Conservation (phyloP, 164 flowering plant genomes). For the Akebia trifoliata region DNA sequence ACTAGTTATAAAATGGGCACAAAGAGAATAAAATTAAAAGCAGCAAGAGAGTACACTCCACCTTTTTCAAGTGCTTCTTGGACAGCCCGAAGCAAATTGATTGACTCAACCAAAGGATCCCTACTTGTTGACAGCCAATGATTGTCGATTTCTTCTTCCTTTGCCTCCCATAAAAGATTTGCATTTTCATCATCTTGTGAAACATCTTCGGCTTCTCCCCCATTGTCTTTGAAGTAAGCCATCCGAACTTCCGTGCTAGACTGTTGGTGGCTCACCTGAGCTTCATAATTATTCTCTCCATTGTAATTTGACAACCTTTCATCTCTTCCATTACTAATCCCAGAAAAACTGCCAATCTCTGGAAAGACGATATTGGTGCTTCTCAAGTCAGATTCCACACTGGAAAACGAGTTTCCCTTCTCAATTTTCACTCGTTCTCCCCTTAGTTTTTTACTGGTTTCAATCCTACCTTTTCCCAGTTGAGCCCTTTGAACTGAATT, state of each 20-base stretch:
- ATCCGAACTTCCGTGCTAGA: conserved; percentile 33
- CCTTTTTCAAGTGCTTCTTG: conserved; percentile 73
- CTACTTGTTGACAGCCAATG: conserved; percentile 17
- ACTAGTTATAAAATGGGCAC: neutral
- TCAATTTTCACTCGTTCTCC: conserved; percentile 49
- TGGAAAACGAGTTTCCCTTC: conserved; percentile 66
- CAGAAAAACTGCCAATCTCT: conserved; percentile 30
- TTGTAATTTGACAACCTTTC: conserved; percentile 35
- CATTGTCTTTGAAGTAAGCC: conserved; percentile 31
- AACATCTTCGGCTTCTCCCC: conserved; percentile 39
- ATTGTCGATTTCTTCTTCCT: conserved; percentile 33
- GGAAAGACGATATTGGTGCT: conserved; percentile 51
- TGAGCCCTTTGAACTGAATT: conserved; percentile 29
- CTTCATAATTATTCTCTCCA: conserved; percentile 42
- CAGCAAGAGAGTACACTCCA: conserved; percentile 7
- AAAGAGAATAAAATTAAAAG: neutral
- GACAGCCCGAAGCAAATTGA: conserved; percentile 45
- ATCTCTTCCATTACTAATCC: conserved; percentile 34
- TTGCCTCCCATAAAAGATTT: conserved; percentile 30
- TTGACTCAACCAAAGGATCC: conserved; percentile 56
- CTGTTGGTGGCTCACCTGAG: conserved; percentile 28
- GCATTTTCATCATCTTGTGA: conserved; percentile 38
- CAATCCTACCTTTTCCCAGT: conserved; percentile 33
- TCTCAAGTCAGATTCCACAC: conserved; percentile 76
- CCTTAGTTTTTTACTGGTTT: conserved; percentile 56